Percentiles rank a stretch among this genome's conserved stretches.
These are phyloP conservation scores for Pichia nanzhaoensis DNA, from an alignment of 805 yeast genomes.

Conservation along the genomic window DNA sequence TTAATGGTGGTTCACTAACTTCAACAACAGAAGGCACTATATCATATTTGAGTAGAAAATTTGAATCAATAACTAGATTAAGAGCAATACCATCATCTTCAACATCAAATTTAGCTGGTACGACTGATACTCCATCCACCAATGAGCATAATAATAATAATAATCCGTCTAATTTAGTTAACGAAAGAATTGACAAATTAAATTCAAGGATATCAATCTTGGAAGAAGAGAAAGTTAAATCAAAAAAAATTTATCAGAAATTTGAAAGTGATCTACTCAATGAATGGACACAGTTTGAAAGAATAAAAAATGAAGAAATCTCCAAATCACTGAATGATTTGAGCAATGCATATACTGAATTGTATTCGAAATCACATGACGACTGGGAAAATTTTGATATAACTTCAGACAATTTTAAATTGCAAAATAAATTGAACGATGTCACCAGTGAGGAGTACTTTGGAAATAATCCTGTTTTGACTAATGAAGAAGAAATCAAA, in stretches of 20 bases:
- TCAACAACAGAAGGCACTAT: constrained; percentile 32
- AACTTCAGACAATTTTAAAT: constrained; percentile 7
- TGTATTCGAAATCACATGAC: constrained; percentile 59
- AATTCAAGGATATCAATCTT: constrained; percentile 33
- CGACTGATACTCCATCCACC: constrained; percentile 30
- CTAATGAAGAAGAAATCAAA: constrained; percentile 24
- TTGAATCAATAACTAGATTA: constrained; percentile 39
- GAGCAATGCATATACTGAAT: constrained; percentile 69
- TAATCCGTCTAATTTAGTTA: constrained; percentile 32
- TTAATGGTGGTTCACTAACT: constrained; percentile 32
- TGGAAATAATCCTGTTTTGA: constrained; percentile 22
- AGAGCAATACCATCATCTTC: constrained; percentile 20
- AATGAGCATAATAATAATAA: constrained; percentile 19
- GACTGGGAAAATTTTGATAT: constrained; percentile 51
- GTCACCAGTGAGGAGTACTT: constrained; percentile 19
- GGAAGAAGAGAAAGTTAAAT: constrained; percentile 38
- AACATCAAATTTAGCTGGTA: constrained; percentile 6
- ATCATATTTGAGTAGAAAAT: constrained; percentile 36
- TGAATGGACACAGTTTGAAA: constrained; percentile 65
- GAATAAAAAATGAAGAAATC: constrained; percentile 71
- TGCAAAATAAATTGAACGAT: constrained; percentile 18
- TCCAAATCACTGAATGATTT: constrained; percentile 62
- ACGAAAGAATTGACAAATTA: constrained; percentile 38
- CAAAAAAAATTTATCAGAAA: constrained; percentile 39
- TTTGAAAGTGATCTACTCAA: constrained; percentile 41